A percentile compares a stretch with the other conserved stretches of the same genome.
Evolutionary conservation across 2,329 filamentous ascomycete genomes (phyloP).

Genomic region (Arthrobotrys iridis): DNA sequence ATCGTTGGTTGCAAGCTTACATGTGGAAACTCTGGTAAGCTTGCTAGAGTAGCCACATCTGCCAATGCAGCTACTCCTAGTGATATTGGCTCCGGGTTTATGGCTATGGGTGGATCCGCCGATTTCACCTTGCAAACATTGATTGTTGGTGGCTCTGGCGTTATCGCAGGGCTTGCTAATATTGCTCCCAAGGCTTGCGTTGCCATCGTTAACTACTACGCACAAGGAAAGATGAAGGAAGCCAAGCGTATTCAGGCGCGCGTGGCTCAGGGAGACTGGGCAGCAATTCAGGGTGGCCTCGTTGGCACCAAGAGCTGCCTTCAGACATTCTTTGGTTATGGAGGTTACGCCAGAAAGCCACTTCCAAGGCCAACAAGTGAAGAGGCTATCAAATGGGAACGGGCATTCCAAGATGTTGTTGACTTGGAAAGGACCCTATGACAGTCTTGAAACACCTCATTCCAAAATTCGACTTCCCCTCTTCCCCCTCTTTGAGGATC

Average conservation of each 20-base stretch:
- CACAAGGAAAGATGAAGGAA: conserved; percentile 77
- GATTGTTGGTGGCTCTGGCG: conserved; percentile 79
- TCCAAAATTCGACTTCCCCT: background rate
- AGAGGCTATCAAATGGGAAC: conserved; percentile 62
- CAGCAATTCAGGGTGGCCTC: conserved; percentile 81
- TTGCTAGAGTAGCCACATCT: conserved; percentile 80
- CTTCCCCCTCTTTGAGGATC: conserved; percentile 14
- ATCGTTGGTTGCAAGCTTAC: conserved; percentile 92
- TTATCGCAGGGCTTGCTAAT: conserved; percentile 87
- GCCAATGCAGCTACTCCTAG: conserved; percentile 75
- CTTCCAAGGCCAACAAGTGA: conserved; percentile 73
- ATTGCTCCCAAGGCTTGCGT: conserved; percentile 84
- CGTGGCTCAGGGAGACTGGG: conserved; percentile 83
- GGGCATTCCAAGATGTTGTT: conserved; percentile 48
- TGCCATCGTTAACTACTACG: conserved; percentile 79
- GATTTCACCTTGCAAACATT: conserved; percentile 88
- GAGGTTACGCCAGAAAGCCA: conserved; percentile 77
- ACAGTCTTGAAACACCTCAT: background rate
- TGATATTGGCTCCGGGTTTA: conserved; percentile 73
- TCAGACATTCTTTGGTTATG: conserved; percentile 83
- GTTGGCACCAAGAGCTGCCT: conserved; percentile 87
- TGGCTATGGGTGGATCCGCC: conserved; percentile 87
- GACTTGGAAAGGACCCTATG: conserved; percentile 53
- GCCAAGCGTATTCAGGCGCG: conserved; percentile 78
- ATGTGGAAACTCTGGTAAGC: conserved; percentile 87